Evolutionary conservation across 2,329 filamentous ascomycete species (phyloP).

Genomic region (Clonostachys solani): DNA sequence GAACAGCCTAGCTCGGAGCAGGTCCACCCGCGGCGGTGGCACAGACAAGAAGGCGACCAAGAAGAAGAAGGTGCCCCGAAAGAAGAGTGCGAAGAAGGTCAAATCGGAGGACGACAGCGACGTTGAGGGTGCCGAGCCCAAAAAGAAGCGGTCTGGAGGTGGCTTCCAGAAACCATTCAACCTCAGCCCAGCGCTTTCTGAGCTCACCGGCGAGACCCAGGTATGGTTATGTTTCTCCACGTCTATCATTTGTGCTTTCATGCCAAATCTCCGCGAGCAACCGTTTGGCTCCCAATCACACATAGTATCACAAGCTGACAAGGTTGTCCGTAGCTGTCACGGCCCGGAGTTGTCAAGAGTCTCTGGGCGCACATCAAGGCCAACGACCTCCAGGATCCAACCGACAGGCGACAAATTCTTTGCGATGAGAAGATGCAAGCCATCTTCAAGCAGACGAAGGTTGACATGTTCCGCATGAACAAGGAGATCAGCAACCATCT

Average conservation of each 20-base stretch:
- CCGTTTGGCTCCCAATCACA: not conserved
- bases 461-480: constrained; percentile 99
- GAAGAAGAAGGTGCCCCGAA: constrained; percentile 63
- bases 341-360: constrained; percentile 92
- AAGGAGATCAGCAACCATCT: constrained; percentile 89
- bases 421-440: constrained; percentile 90
- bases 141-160: constrained; percentile 80
- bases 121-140: constrained; percentile 56
- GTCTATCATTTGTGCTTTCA: not conserved
- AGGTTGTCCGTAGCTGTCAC: constrained; percentile 62
- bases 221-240: constrained; percentile 32
- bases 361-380: constrained; percentile 94
- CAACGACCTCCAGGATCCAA: constrained; percentile 83
- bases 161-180: constrained; percentile 89
- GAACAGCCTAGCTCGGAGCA: constrained; percentile 63
- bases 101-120: constrained; percentile 79
- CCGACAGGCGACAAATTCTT: constrained; percentile 84
- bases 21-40: constrained; percentile 73
- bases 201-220: constrained; percentile 65
- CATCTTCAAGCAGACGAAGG: constrained; percentile 84
- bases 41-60: constrained; percentile 53
- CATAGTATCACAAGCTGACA: not conserved
- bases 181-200: constrained; percentile 65
- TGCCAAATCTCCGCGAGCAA: not conserved
- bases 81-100: constrained; percentile 74